Base-by-base conservation (phyloP, 768 basidiomycete genomes). In the Boletus sensibilis region DNA sequence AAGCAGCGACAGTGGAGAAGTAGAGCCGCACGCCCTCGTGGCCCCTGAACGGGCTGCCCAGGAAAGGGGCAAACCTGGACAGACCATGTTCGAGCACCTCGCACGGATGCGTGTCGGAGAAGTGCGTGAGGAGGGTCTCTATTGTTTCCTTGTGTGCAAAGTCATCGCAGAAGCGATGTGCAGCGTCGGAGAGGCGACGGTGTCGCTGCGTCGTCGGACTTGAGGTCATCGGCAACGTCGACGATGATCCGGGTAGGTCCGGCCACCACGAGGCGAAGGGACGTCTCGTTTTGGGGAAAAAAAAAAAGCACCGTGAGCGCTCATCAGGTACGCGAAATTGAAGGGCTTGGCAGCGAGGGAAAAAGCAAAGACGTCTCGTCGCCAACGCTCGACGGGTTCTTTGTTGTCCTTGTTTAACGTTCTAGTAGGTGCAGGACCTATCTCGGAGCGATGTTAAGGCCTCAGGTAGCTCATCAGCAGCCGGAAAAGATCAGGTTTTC, bases 61-160 rank as follows among this genome's bases (percentile, higher is more conserved):
- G 63, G 67, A 87, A 87, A n/a, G 85, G 82, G 11, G 84, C 83
- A 35, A 86, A 74, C 35, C 62, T 64, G 21, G 74, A 70, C 27
- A 82, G 73, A 16, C 86, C 86, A 50, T 87, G 76, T 65, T 87
- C 86, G 59, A 79, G 57, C 2, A 76, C 82, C 47, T 75, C 73
- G 52, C 76, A 73, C 52, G 72, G 66, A 50, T 75, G 72, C 0
- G 74, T 74, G 7, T 66, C 69, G 11, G 84, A 84, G 60, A 87
- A 86, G 61, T 79, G 76, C 0, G 75, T 66, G 44, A 86, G 64
- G 23, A 87, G 69, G 3, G 59, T 66, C n/a, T 78, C 68, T 16
- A 77, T 45, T 50, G 76, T 64, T 53, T 74, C 72, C 38, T 82
- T 75, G 31, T 67, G 57, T 9, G 83, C 73, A 61, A 88, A 84